Conservation (phyloP, 805 yeast genomes). For the Candida ascalaphidarum region DNA sequence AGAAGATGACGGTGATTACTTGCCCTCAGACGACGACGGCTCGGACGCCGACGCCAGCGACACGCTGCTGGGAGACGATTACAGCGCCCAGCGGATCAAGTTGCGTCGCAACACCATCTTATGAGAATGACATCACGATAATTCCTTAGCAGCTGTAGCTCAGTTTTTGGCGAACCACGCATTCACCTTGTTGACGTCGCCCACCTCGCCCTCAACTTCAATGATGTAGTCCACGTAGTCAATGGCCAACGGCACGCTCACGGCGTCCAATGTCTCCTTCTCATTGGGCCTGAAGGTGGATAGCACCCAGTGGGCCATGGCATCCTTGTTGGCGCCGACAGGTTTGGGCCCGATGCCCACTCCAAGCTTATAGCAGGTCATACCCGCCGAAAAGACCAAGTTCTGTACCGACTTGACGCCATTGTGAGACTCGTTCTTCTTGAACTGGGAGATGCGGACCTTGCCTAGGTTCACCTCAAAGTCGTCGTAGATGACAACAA, state of each 20-base stretch:
- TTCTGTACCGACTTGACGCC: slow-evolving; percentile 22
- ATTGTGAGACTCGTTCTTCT: slow-evolving; percentile 31
- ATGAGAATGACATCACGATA: slow-evolving; percentile 2
- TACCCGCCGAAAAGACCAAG: neutral
- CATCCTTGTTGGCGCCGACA: neutral
- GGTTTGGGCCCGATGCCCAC: slow-evolving; percentile 38
- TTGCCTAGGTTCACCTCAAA: slow-evolving; percentile 25
- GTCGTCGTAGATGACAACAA: slow-evolving; percentile 29
- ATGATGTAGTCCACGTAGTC: slow-evolving; percentile 14
- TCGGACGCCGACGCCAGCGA: neutral
- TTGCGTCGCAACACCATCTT: neutral
- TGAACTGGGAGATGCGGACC: slow-evolving; percentile 19
- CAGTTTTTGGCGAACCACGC: slow-evolving; percentile 6
- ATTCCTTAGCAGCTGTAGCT: too few species aligned
- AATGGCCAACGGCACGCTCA: slow-evolving; percentile 7
- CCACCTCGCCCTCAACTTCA: slow-evolving; percentile 13
- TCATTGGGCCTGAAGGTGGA: slow-evolving; percentile 20
- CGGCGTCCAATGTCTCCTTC: slow-evolving; percentile 9
- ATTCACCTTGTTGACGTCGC: slow-evolving; percentile 20
- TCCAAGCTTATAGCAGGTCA: slow-evolving; percentile 20
- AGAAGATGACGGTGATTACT: slow-evolving; percentile 3
- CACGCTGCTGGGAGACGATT: slow-evolving; percentile 1
- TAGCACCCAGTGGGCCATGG: slow-evolving; percentile 25
- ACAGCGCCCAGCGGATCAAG: neutral
- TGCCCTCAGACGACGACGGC: slow-evolving; percentile 1